Conservation (phyloP, 106 monocot species). For the Platanthera guangdongensis region DNA sequence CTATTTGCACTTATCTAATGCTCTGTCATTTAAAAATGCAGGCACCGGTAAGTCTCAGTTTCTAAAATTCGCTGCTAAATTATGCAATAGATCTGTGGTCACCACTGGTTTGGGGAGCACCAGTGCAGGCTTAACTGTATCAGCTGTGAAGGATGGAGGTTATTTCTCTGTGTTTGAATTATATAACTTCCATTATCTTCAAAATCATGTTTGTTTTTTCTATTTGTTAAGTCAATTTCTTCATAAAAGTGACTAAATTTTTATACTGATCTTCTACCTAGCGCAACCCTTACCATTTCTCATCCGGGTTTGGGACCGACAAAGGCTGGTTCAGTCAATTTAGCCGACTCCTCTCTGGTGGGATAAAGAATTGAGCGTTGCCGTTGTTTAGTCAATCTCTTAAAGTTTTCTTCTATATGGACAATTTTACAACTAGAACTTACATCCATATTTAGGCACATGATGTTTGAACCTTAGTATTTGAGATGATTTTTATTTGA, state of each 20-base stretch:
- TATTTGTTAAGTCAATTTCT: background rate
- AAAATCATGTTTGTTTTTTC: background rate
- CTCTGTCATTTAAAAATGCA: conserved; percentile 14
- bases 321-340: no score
- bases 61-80: conserved; percentile 94
- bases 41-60: conserved; percentile 99
- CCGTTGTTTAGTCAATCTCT: no score
- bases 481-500: background rate
- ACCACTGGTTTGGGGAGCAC: conserved; percentile 98
- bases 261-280: no score
- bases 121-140: conserved; percentile 94
- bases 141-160: conserved; percentile 99
- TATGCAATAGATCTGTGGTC: conserved; percentile 85
- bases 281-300: no score
- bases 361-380: no score
- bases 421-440: no score
- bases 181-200: background rate
- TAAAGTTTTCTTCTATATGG: no score
- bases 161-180: conserved; percentile 8
- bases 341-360: no score
- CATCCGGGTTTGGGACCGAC: no score
- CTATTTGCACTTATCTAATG: background rate
- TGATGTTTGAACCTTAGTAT: background rate
- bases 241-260: no score
- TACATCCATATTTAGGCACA: no score